Evolutionary conservation across 2,329 filamentous ascomycete genomes (phyloP), one percentile per base, ranked within the genome.

Genomic region (Ciborinia camelliae): DNA sequence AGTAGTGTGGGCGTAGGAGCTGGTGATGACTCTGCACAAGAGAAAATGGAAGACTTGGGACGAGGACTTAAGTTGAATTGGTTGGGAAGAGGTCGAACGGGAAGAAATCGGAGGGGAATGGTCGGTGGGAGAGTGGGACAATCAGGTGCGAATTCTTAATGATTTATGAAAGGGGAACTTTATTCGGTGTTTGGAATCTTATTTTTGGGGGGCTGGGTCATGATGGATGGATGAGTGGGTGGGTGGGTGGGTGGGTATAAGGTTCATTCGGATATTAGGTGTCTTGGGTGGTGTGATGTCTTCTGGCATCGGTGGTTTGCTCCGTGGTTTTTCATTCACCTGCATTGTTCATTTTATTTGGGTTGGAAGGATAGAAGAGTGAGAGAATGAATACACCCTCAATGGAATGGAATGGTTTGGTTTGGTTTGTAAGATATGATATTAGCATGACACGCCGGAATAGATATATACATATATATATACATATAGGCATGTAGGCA

Each of bases 51-150:
- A 67, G 86, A 93, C 73, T 80, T 99, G 68, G 92, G 90, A 65
- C 89, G 91, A 74, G 87, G 95, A 71, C 80, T 99, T 67, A 99
- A 98, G 78, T 86, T 97, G 72, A 99, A 99, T 76, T 99, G 95
- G 95, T 83, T 99, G 1, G 94, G 94, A 0, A 82, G 95, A 54
- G 94, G 94, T 0, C 81, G 95, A 43, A 98, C 92, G 4, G 95
- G 95, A 0, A 82, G 95, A 68, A 96, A 98, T 76, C 81, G 95
- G 62, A 86, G 92, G 69, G 95, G 95, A 0, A 94, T 97, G 74
- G 93, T 98, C 0, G 74, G 74, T 14, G 72, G 73, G 6, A 72
- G 73, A 60, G 72, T 75, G 53, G 48, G 65, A 51, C 32, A 50
- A 12, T 18, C 35, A 9, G 39, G 55, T 23, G 53, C 32, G 5